Base-by-base conservation (phyloP, 2,329 filamentous ascomycete genomes). In the Cladosporium cucumerinum region DNA sequence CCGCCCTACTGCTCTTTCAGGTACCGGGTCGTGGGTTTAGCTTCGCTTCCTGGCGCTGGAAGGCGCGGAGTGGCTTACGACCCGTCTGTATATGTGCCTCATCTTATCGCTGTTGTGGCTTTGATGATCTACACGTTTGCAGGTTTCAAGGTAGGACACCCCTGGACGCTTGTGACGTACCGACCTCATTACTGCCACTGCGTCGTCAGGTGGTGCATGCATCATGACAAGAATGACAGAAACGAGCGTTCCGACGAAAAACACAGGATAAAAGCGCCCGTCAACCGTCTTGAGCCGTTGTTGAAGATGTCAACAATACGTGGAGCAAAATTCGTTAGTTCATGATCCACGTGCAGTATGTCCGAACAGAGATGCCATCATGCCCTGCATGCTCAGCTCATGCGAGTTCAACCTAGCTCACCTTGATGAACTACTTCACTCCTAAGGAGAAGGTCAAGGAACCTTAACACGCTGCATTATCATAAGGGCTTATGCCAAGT, bases 41-140 rank as follows among this genome's bases (percentile, higher is more conserved):
- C 48, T 55, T 55, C 34, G 49, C 39, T 51, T 25, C 23, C 32
- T 30, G 60, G 60, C 49, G 32, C 49, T 46, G 34, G 34, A 18
- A 62, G 60, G 60, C 60, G 23, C 51, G 60, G 18, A 23, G 60
- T 46, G 25, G 60, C 60, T 52, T 52, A 18, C 49, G 60, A 34
- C 48, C 49, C 60, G 49, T 52, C 25, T 48, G 49, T 25, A 39
- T 62, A 62, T 54, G 49, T 25, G 48, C n/a, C 21, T 36, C 48
- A 32, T 32, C 30, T 39, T 57, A 57, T 57, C 32, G 18, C 23
- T 39, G 21, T 26, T 34, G 23, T 57, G 30, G 60, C 48, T 28
- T 34, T 26, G 26, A n/a, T 23, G 49, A 55, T 54, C 34, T 43
- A 36, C 34, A 28, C 21, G 48, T 55, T 51, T 39, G 60, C 60